Evolutionary conservation across 805 yeast species (phyloP).

Genomic region (Pichia cephalocereana): DNA sequence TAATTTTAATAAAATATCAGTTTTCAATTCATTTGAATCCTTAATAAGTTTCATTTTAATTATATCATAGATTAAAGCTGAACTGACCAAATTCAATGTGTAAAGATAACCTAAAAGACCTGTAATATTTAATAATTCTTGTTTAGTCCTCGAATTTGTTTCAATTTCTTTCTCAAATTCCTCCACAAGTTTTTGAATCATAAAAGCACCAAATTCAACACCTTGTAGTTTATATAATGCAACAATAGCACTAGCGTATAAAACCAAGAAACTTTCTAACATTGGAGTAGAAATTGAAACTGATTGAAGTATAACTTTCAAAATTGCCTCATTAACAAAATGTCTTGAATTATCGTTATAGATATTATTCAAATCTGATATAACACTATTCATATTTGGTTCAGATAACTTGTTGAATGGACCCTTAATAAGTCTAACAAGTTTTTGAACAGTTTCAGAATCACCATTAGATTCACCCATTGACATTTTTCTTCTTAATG

Average conservation of each 20-base stretch:
- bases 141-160: conserved; percentile 19
- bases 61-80: conserved; percentile 69
- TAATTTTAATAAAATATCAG: conserved; percentile 68
- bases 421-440: conserved; percentile 66
- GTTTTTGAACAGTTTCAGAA: conserved; percentile 37
- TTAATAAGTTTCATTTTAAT: conserved; percentile 34
- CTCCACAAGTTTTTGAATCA: conserved; percentile 74
- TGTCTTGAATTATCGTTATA: conserved; percentile 68
- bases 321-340: conserved; percentile 61
- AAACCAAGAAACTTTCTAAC: conserved; percentile 67
- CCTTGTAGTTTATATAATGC: conserved; percentile 76
- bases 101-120: conserved; percentile 70
- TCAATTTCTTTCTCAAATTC: conserved; percentile 40
- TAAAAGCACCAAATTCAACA: conserved; percentile 79
- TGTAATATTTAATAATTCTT: conserved; percentile 44
- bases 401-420: conserved; percentile 85
- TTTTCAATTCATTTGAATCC: conserved; percentile 52
- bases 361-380: conserved; percentile 55
- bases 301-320: conserved; percentile 55
- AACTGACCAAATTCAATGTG: conserved; percentile 65
- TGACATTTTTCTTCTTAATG: conserved; percentile 51
- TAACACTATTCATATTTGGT: conserved; percentile 64
- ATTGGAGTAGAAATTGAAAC: conserved; percentile 55
- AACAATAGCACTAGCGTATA: conserved; percentile 69
- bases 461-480: conserved; percentile 23